Conservation (phyloP, 140 eudicot genomes). For the Anethum foeniculum region DNA sequence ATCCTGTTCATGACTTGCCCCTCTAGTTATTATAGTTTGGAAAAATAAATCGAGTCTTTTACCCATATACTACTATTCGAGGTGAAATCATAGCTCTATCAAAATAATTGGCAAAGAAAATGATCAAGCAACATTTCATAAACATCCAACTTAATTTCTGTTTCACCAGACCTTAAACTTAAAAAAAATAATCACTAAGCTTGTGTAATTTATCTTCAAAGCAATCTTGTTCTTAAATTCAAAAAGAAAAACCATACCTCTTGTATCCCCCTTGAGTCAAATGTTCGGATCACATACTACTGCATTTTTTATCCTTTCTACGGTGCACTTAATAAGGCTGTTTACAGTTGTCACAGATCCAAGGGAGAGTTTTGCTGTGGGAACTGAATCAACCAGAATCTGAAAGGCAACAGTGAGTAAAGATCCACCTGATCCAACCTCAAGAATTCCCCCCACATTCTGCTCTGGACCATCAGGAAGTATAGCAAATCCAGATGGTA, state of each 20-base stretch:
- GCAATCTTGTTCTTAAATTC: neutral
- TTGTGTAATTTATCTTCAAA: neutral
- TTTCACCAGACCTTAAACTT: neutral
- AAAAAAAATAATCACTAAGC: neutral
- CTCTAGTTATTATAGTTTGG: neutral
- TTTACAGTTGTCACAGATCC: constrained; percentile 91
- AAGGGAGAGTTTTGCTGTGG: constrained; percentile 80
- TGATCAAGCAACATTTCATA: neutral
- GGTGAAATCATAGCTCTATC: neutral
- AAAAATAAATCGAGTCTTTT: neutral
- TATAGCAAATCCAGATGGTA: constrained; percentile 94
- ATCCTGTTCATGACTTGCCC: neutral
- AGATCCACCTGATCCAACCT: constrained; percentile 66
- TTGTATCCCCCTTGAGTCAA: neutral
- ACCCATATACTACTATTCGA: neutral
- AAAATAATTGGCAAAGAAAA: neutral
- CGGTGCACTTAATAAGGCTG: constrained; percentile 76
- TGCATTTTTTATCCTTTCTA: constrained; percentile 72
- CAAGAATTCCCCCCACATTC: constrained; percentile 30
- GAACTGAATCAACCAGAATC: constrained; percentile 59
- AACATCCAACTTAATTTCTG: neutral
- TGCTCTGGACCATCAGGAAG: constrained; percentile 75
- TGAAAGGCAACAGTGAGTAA: constrained; percentile 79
- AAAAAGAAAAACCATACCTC: neutral
- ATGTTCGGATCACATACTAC: constrained; percentile 22